Conservation (phyloP, 306 rosid genomes). For the Pterocarpus macrocarpus region DNA sequence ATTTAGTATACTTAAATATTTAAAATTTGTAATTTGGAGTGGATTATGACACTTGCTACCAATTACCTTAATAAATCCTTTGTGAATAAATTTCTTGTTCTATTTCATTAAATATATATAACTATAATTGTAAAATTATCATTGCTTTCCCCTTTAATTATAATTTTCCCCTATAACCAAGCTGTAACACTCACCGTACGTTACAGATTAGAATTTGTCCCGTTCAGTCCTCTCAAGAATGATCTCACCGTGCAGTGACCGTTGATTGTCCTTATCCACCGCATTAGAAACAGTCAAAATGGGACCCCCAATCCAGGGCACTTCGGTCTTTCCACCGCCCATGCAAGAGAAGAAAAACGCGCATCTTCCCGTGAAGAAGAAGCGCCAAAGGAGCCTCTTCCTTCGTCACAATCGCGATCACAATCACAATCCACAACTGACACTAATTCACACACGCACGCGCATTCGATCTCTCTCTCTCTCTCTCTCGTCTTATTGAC, state of each 20-base stretch:
- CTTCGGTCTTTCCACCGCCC: slow-evolving; percentile 9
- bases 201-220: not conserved
- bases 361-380: slow-evolving; percentile 76
- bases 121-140: too few relatives aligned
- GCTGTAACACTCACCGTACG: too few relatives aligned
- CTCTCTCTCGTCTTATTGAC: slow-evolving; percentile 23
- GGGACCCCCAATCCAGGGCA: slow-evolving; percentile 42
- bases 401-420: slow-evolving; percentile 39
- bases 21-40: too few relatives aligned
- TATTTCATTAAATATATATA: too few relatives aligned
- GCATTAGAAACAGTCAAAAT: slow-evolving; percentile 28
- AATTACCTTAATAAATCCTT: too few relatives aligned
- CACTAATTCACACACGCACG: slow-evolving; percentile 11
- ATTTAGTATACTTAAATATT: too few relatives aligned
- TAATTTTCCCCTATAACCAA: too few relatives aligned
- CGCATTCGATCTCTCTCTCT: slow-evolving; percentile 40
- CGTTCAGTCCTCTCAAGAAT: not conserved
- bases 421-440: slow-evolving; percentile 45
- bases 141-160: too few relatives aligned
- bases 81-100: too few relatives aligned
- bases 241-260: not conserved
- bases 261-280: slow-evolving; percentile 38
- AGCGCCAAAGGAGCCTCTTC: slow-evolving; percentile 75
- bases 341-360: not conserved
- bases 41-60: too few relatives aligned